Evolutionary conservation across 73 alveolate species (phyloP), one percentile per base, ranked within the genome.

Genomic region (Paramecium pentaurelia): DNA sequence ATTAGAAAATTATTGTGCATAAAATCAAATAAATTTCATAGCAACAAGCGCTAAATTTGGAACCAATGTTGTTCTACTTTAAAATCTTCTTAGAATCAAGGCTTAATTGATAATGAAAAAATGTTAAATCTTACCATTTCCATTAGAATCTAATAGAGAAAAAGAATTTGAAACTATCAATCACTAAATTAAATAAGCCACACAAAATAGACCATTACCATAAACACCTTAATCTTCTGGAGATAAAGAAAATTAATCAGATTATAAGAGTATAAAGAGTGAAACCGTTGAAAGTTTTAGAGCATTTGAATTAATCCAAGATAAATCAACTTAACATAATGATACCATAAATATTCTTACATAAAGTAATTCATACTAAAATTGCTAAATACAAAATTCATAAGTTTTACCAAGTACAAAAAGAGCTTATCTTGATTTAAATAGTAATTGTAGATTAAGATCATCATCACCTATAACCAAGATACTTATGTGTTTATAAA

Each of bases 181-280:
- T 64, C 70, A 18, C 25, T n/a, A 54, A 18, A 54, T 54, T 54
- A 54, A 54, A 54, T 54, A 54, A 54, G 32, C 36, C 20, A 54
- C 70, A 0, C 88, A 60, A 5, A 60, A 75, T n/a, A 75, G 88
- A 75, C 88, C 88, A 4, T 22, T 75, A 36, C 88, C 88, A 75
- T 12, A 75, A 75, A 75, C 88, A 14, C 88, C 88, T 6, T 9
- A 30, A 75, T 38, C 88, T 8, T 42, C 88, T 11, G 60, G 60
- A 75, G 10, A 36, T 14, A 36, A 36, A 38, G 58, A 75, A 75
- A 75, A 36, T 8, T 18, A 54, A 54, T 54, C 70, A 16, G 60
- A 42, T 42, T 75, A 75, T 37, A 22, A 75, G 27, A 64, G 84
- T 11, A 75, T 42, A 5, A 25, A 42, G 47, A 38, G 88, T 42